Conservation (phyloP, 2,329 filamentous ascomycete species). For the Aureobasidium sp. region DNA sequence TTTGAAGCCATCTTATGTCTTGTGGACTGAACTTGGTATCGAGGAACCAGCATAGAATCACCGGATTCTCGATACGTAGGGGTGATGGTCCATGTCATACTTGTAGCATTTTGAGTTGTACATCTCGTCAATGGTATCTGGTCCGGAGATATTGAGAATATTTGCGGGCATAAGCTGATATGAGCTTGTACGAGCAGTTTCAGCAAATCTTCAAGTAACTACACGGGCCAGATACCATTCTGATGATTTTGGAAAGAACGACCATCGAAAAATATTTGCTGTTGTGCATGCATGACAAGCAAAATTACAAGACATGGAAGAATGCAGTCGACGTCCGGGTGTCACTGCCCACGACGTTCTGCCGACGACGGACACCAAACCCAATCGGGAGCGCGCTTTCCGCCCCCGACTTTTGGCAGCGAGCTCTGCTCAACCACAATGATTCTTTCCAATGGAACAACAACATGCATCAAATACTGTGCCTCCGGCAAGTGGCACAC, state of each 20-base stretch:
- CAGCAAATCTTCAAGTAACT: no score
- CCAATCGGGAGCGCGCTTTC: neutral
- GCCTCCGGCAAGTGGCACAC: constrained; percentile 19
- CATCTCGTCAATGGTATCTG: no score
- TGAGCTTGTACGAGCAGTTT: no score
- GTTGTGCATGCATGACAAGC: neutral
- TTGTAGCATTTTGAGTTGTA: no score
- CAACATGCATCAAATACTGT: constrained; percentile 26
- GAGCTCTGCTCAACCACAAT: neutral
- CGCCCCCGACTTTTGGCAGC: constrained; percentile 4
- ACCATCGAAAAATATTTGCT: neutral
- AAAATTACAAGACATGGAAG: neutral
- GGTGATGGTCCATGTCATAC: no score
- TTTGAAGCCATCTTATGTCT: no score
- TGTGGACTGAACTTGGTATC: no score
- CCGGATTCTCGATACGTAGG: no score
- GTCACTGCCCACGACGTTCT: neutral
- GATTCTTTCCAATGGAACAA: constrained; percentile 27
- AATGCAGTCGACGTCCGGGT: neutral
- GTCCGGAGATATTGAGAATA: no score
- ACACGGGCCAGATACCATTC: no score
- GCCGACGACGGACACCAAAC: constrained; percentile 2
- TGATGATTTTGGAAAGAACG: neutral
- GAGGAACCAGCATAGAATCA: no score
- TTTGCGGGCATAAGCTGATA: no score